Percentiles rank a stretch among this genome's conserved stretches.
These are phyloP conservation scores for Graphilbum sp. DNA, from an alignment of 2,329 filamentous ascomycete species.

Conservation along the genomic window DNA sequence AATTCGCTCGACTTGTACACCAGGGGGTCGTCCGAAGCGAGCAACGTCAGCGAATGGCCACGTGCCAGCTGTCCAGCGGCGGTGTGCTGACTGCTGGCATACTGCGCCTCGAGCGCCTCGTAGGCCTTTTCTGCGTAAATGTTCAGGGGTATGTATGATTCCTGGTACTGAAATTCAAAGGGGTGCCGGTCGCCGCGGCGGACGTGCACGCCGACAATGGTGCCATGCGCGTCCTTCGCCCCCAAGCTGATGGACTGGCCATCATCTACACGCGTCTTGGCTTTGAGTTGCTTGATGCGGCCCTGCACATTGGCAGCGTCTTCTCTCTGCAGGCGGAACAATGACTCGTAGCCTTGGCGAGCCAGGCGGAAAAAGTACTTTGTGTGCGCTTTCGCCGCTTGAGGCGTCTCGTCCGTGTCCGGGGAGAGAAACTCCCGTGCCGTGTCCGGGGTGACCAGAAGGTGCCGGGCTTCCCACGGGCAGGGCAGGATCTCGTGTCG, in stretches of 20 bases:
- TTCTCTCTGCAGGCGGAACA: slow-evolving; percentile 52
- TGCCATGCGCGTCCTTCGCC: slow-evolving; percentile 16
- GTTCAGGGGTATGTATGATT: slow-evolving; percentile 62
- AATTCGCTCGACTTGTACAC: slow-evolving; percentile 55
- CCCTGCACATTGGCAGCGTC: slow-evolving; percentile 48
- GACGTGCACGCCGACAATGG: slow-evolving; percentile 57
- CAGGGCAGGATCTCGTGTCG: slow-evolving; percentile 63
- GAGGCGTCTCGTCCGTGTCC: slow-evolving; percentile 23
- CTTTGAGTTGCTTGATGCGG: slow-evolving; percentile 39
- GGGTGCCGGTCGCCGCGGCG: slow-evolving; percentile 68
- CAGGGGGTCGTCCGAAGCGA: slow-evolving; percentile 70
- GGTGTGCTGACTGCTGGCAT: slow-evolving; percentile 9
- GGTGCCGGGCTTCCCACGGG: slow-evolving; percentile 57
- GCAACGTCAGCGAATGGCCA: slow-evolving; percentile 33
- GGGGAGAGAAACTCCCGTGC: slow-evolving; percentile 46
- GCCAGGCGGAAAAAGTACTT: slow-evolving; percentile 46
- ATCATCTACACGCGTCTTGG: slow-evolving; percentile 23
- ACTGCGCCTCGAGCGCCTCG: slow-evolving; percentile 32
- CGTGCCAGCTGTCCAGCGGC: slow-evolving; percentile 21
- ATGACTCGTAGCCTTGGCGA: slow-evolving; percentile 51
- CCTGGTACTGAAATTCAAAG: slow-evolving; percentile 57
- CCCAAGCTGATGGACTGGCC: slow-evolving; percentile 9
- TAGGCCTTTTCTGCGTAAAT: slow-evolving; percentile 46
- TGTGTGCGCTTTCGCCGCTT: slow-evolving; percentile 33
- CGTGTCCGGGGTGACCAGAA: slow-evolving; percentile 58